Evolutionary conservation across 148 eudicot genomes (phyloP), one percentile per base, ranked within the genome.

Genomic region (Rhododendron ferrugineum): DNA sequence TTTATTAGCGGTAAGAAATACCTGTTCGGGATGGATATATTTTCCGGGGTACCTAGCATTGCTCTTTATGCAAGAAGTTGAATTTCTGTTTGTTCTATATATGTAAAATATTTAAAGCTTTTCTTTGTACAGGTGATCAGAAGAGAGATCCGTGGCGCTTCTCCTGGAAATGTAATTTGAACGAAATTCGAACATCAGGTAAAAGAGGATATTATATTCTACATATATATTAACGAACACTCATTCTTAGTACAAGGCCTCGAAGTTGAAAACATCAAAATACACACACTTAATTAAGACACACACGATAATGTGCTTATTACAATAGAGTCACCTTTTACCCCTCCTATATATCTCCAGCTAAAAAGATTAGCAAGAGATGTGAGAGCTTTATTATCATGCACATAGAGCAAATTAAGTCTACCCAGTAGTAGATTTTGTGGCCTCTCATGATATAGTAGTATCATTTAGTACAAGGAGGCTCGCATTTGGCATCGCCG

Each of bases 251-350:
- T 68, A 28, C 74, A 28, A 11, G 34, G 36, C 36, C 74, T 54
- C 36, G 36, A 3, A 11, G 18, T 68, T 11, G 74, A 68, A 28
- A 30, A 66, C 34, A 3, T 32, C 73, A 26, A 46, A 46, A 46
- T 46, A 46, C 49, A 46, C 49, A 40, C 44, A 32, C 34, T 32
- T 32, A 32, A 22, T 32, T 32, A 32, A 22, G 2, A 62, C 2
- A 68, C 84, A 64, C 75, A 83, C 56, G 85, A 70, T 83, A 1
- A 72, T 42, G 78, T 72, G 78, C 79, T 28, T 70, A 42, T 70
- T 83, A 64, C 34, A 47, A 6, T 68, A 32, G n/a, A 32, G n/a
- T 28, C 85, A 74, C 73, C 62, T 72, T 40, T 40, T 26, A 40
- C 22, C 10, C 11, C 22, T 6, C 23, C 10, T 15, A n/a, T n/a